Percentiles rank a stretch among this genome's conserved stretches.
Evolutionary conservation across 2,329 filamentous ascomycete genomes (phyloP).

Genomic region (Diaporthe helianthi): DNA sequence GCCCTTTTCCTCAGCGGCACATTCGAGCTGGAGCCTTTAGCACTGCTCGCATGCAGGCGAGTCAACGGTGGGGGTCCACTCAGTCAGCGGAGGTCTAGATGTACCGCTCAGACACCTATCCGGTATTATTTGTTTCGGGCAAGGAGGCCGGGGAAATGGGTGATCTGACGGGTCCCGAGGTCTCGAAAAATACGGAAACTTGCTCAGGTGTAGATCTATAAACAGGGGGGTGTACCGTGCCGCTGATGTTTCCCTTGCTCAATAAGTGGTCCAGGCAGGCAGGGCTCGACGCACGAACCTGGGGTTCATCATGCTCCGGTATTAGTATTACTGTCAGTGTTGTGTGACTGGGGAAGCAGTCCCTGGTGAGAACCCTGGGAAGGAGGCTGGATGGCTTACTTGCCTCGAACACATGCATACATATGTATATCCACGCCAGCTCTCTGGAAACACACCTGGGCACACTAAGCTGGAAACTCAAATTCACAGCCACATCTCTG

Average conservation of each 20-base stretch:
- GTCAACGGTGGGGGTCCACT: constrained; percentile 6
- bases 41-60: neutral
- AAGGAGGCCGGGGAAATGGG: neutral
- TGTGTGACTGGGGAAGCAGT: neutral
- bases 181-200: constrained; percentile 16
- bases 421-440: no score
- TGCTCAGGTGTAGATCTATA: constrained; percentile 21
- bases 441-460: no score
- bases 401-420: neutral
- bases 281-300: neutral
- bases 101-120: neutral
- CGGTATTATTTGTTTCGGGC: neutral
- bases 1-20: neutral
- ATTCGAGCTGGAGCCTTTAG: neutral
- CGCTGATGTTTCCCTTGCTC: neutral
- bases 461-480: no score
- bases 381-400: no score
- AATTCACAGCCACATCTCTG: neutral
- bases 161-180: neutral
- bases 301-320: constrained; percentile 10
- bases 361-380: no score
- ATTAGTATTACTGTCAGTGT: neutral
- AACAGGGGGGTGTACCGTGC: neutral
- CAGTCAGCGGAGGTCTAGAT: neutral
- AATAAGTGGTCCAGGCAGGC: no score